phyloP scores from a whole-genome alignment of 2,329 filamentous ascomycete species.

The Colletotrichum sp. region DNA sequence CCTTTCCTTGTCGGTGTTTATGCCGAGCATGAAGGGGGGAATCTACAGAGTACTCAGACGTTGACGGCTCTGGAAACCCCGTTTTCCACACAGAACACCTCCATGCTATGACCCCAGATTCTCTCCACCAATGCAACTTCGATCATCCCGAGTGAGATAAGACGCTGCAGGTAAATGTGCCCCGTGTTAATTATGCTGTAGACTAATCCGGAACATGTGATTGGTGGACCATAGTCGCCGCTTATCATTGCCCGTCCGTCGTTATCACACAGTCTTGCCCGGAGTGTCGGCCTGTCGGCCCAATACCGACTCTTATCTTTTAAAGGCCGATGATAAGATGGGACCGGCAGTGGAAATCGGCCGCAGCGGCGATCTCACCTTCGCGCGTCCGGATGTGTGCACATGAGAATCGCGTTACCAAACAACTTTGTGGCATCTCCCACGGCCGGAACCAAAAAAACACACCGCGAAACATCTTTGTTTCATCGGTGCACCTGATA shows the following conservation, averaged over 20 bases:
- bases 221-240: not conserved
- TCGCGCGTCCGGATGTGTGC: not conserved
- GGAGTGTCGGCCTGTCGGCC: not conserved
- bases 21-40: not conserved
- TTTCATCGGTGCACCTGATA: not conserved
- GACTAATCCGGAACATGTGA: not conserved
- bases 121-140: not conserved
- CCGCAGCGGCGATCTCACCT: not conserved
- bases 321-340: not conserved
- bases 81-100: not conserved
- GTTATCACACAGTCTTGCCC: not conserved
- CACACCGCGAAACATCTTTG: not conserved
- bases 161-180: not conserved
- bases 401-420: not conserved
- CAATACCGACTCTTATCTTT: not conserved
- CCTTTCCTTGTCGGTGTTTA: not conserved
- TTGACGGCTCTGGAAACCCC: not conserved
- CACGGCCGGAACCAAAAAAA: not conserved
- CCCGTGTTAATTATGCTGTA: not conserved
- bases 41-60: not conserved
- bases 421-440: not conserved
- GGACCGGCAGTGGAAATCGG: not conserved
- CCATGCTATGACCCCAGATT: not conserved
- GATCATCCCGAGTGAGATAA: not conserved
- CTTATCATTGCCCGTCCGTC: not conserved